These are phyloP conservation scores for Baudoinia panamericana DNA, from an alignment of 495 filamentous ascomycete species.

Conservation along the genomic window DNA sequence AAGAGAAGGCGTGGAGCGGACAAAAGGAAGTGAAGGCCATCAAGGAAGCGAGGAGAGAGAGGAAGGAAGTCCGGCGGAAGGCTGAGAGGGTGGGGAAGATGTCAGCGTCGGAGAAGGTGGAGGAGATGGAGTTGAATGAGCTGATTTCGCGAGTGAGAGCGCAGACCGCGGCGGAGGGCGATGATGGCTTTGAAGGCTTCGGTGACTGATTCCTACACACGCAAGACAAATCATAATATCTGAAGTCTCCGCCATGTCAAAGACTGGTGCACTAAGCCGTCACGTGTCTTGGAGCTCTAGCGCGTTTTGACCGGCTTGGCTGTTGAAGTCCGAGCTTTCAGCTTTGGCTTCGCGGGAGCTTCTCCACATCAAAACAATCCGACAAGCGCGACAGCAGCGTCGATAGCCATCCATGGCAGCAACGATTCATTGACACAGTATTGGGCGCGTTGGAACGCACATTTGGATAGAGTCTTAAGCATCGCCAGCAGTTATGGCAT, in stretches of 20 bases:
- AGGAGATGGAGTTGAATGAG: conserved; percentile 54
- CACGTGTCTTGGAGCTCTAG: too few relatives aligned
- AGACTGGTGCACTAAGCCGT: too few relatives aligned
- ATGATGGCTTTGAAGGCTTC: conserved; percentile 27
- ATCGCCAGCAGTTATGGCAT: conserved; percentile 26
- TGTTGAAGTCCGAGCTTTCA: too few relatives aligned
- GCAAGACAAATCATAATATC: too few relatives aligned
- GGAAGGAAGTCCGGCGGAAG: conserved; percentile 60
- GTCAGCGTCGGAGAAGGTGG: conserved; percentile 57
- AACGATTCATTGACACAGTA: too few relatives aligned
- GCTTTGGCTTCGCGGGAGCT: too few relatives aligned
- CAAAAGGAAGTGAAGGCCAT: conserved; percentile 60
- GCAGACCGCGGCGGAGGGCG: conserved; percentile 28
- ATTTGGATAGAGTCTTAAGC: background rate
- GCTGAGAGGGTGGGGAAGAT: conserved; percentile 53
- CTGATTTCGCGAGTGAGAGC: conserved; percentile 61
- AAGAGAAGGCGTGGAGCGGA: conserved; percentile 65
- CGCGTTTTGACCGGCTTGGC: too few relatives aligned
- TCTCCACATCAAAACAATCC: too few relatives aligned
- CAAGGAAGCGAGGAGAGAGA: conserved; percentile 54
- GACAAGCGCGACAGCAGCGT: too few relatives aligned
- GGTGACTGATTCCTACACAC: conserved; percentile 6
- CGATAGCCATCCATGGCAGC: too few relatives aligned
- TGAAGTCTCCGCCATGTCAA: too few relatives aligned
- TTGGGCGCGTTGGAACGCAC: background rate